Evolutionary conservation across 192 early-diverging fungal genomes (phyloP), one percentile per base, ranked within the genome.

Genomic region (Linnemannia schmuckeri): DNA sequence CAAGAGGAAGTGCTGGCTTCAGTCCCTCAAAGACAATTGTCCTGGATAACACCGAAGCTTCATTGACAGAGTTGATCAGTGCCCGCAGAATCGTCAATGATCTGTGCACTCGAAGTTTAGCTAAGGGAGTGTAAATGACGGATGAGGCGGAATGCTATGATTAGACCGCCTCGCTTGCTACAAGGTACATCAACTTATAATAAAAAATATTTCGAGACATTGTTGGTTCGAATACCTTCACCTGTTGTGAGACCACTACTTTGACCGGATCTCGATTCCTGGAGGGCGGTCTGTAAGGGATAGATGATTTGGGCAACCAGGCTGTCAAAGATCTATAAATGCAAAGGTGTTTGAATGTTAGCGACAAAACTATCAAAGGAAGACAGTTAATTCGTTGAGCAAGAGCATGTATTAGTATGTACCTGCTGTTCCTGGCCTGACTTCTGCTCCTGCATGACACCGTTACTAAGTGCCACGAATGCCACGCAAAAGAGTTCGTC

Each of bases 31-130:
- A 80, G 1, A 81, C 85, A 41, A 87, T 44, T 30, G 71, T 41
- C 33, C 85, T 70, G 0, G 85, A 74, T 10, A 61, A 42, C 5
- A 35, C 74, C 9, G 85, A 55, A 2, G 76, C 75, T 47, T 87
- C 80, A 40, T 40, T 74, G 15, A 87, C 76, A 20, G 85, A 87
- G 55, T 33, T 18, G 24, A 81, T 37, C 18, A 87, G 1, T 0
- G 85, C 61, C 20, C 76, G 66, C 27, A 87, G 42, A 52, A 81
- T 74, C 0, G 68, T 38, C 20, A 87, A 54, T 8, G 79, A 77
- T 27, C 85, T 70, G 42, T 87, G 85, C 2, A 87, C 72, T 15
- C 78, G 77, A 52, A 85, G 80, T 27, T 80, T 85, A 63, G 76
- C 83, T 85, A 52, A 47, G n/a, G 33, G 12, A 7, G 20, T 49